Evolutionary conservation across 805 yeast species (phyloP), one percentile per base, ranked within the genome.

Genomic region (Kluyveromyces lactis): DNA sequence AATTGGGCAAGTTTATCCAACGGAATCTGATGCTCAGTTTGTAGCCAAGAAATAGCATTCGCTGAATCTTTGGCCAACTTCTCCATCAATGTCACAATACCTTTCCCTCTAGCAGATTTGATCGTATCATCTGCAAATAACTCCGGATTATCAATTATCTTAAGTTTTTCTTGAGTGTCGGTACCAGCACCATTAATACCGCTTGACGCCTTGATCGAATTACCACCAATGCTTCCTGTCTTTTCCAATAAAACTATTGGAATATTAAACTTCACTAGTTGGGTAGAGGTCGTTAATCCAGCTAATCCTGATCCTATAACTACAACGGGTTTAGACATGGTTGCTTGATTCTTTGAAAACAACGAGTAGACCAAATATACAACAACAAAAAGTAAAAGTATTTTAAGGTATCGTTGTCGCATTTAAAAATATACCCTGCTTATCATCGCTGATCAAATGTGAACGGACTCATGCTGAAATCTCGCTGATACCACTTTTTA

Each of bases 181-280:
- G 94, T 80, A 27, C 69, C 63, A 0, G 84, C 79, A n/a, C 92
- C 95, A 53, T 75, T 76, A 40, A 77, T 76, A 17, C 82, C 82
- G 18, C 78, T 71, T 3, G 79, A 73, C 0, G 82, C 82, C 55
- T 75, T 76, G 40, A 69, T 67, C 2, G 81, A 75, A 46, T 77
- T 77, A 5, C 81, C 81, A 23, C 82, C 82, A 26, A 73, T 51
- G 21, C 62, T 61, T 11, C 56, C 58, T 0, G 68, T 58, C 47
- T 77, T 77, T 39, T 77, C 82, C 2, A 77, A 40, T 5, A 77
- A 42, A 0, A 67, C 50, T 3, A 76, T 73, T 1, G 71, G 66
- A 17, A 62, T 44, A 11, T 69, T 67, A 18, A 56, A 45, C 30
- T 64, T 55, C 18, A 58, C 53, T 16, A 72, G 47, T 42, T 64